Base-by-base conservation (phyloP, 2,329 filamentous ascomycete species). In the Beauveria medogensis region DNA sequence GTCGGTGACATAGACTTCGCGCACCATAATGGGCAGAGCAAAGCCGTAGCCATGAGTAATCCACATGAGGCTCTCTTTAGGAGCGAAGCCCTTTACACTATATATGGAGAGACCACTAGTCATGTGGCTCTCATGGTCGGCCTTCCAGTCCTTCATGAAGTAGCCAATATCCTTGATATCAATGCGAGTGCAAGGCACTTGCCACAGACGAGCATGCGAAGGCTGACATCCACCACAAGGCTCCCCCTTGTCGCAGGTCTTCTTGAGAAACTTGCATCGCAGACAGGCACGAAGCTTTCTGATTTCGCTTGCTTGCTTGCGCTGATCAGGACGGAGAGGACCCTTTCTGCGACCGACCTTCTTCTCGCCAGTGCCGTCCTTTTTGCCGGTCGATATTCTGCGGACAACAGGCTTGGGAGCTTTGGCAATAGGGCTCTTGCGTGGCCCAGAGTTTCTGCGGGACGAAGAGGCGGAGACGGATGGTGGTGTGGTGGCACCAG, bases 121-220 rank as follows among this genome's bases (percentile, higher is more conserved):
- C 67, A 94, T 84, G 72, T 97, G 92, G 67, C 92, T 88, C 77
- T 96, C 92, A 69, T 94, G 96, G 74, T 97, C 93, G 50, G 92
- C 92, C 77, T 93, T 96, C 92, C 92, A 97, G 75, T 97, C 93
- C 81, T 97, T 97, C 90, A 97, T 94, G 80, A 97, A 97, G 76
- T 95, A 96, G 48, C 87, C 90, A 69, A 97, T 96, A 70, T 97
- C 93, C 82, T 96, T 97, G 81, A 97, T 97, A 74, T 97, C 93
- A 70, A 97, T 96, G 64, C 93, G 90, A 46, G 93, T 97, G 81
- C 93, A 97, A 63, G 93, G 93, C 50, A 97, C 93, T 77, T 97
- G 92, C 93, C 93, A 97, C 57, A 97, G 82, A 65, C 93, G 88
- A 65, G 93, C 93, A 74, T 97, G 93, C 22, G 92, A 96, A 55